Percentiles rank a stretch among this genome's conserved stretches.
These are phyloP conservation scores for Stenogyne calaminthoides DNA, from an alignment of 305 asterid species.

Conservation along the genomic window DNA sequence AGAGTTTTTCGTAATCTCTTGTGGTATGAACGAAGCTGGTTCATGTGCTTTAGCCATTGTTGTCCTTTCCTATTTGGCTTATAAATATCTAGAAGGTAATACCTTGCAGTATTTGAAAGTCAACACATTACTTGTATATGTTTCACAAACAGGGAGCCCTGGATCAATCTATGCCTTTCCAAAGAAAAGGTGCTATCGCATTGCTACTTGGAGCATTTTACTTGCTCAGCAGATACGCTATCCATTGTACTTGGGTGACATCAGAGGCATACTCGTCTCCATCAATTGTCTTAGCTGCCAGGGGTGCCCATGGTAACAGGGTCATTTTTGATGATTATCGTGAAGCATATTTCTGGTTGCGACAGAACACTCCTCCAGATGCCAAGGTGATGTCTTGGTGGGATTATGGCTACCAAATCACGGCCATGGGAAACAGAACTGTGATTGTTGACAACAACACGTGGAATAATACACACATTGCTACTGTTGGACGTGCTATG, in stretches of 20 bases:
- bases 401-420: constrained; percentile 93
- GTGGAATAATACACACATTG: constrained; percentile 99
- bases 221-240: constrained; percentile 90
- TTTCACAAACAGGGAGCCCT: constrained; percentile 64
- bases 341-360: constrained; percentile 97
- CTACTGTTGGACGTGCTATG: constrained; percentile 99
- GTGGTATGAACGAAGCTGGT: neutral
- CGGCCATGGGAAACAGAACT: constrained; percentile 93
- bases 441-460: constrained; percentile 99
- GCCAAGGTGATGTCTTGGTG: constrained; percentile 97
- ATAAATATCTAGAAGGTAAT: constrained; percentile 2
- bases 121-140: constrained; percentile 2
- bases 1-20: neutral
- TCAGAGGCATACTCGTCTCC: constrained; percentile 99
- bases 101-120: constrained; percentile 13
- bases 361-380: constrained; percentile 88
- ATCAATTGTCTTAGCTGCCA: constrained; percentile 95
- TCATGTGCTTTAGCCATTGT: neutral
- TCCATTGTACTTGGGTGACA: constrained; percentile 99
- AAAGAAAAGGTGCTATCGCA: constrained; percentile 84
- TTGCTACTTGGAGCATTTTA: constrained; percentile 89
- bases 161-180: constrained; percentile 84
- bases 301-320: constrained; percentile 96
- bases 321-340: constrained; percentile 96
- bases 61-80: constrained; percentile 1